Evolutionary conservation across 2,329 filamentous ascomycete species (phyloP), one percentile per base, ranked within the genome.

Genomic region (Monilinia fructigena): DNA sequence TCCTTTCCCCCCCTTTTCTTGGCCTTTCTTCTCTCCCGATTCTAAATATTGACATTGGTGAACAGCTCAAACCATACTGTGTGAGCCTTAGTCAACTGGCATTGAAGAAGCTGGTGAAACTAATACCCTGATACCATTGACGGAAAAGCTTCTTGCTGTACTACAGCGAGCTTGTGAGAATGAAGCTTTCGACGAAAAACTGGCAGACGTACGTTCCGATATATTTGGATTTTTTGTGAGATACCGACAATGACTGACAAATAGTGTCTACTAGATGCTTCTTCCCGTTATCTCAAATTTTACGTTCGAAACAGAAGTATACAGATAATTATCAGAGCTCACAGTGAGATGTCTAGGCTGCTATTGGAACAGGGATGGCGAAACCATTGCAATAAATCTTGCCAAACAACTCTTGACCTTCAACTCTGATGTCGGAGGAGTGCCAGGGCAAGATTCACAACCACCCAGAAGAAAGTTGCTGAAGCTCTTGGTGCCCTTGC

Each of bases 241-340:
- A 23, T 6, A 16, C 11, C n/a, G n/a, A 23, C 14, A 50, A 50
- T 12, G 10, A 40, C 58, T 61, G n/a, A 61, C 45, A 1, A 38
- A 23, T 31, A 40, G 16, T 50, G 35, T 40, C 26, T 55, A n/a
- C 14, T 12, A 66, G 64, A 98, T 81, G 85, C 74, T 98, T 98
- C 81, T 97, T 97, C 69, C 95, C 95, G 0, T 81, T 99, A 0
- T 93, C 92, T 0, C 90, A 95, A 72, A 86, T 98, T 50, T 89
- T 99, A 73, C 89, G 92, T 67, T 85, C 88, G 69, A 89, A 91
- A 71, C 86, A 90, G 69, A 82, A 84, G 58, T 86, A 93, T 64
- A 88, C 93, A 0, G 84, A 90, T 56, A 84, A 47, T 81, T 91
- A 52, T 80, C 95, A 10, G 95, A 99, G 76, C 78, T 90, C 54